Conservation (phyloP, 2,329 filamentous ascomycete species). For the Nothophaeocryptopus gaeumannii region DNA sequence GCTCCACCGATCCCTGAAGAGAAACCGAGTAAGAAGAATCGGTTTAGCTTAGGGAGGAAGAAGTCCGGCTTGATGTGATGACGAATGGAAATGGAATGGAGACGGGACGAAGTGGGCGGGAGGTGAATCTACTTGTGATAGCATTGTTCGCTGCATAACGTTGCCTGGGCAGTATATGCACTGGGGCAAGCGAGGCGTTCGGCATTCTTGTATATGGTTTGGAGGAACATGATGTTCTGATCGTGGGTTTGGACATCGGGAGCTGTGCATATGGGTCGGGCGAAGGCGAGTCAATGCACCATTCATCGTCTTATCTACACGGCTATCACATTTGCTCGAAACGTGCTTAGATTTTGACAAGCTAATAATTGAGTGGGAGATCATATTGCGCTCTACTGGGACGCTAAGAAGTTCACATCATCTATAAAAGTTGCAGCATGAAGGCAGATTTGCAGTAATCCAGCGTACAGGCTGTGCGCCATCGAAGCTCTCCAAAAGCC, state of each 20-base stretch:
- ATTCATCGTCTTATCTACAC: conserved; percentile 22
- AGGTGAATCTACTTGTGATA: not conserved
- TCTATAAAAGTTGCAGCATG: not conserved
- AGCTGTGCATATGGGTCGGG: conserved; percentile 5
- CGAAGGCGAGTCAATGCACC: conserved; percentile 27
- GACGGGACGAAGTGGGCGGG: not conserved
- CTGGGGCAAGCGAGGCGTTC: no score
- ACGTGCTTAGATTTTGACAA: conserved; percentile 26
- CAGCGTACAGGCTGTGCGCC: no score
- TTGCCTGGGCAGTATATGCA: no score
- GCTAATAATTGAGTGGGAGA: conserved; percentile 19
- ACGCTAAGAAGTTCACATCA: conserved; percentile 3
- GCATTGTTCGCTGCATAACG: no score
- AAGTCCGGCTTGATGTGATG: conserved; percentile 51
- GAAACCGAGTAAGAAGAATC: conserved; percentile 54
- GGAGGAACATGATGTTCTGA: conserved; percentile 23
- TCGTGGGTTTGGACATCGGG: conserved; percentile 25
- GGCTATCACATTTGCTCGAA: conserved; percentile 25
- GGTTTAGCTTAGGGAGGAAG: conserved; percentile 69
- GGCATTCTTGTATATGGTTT: conserved; percentile 12
- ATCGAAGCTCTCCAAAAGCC: no score
- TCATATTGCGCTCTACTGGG: conserved; percentile 11
- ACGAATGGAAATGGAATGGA: not conserved
- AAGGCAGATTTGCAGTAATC: not conserved
- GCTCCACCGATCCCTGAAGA: conserved; percentile 13